These are phyloP conservation scores for Wickerhamomyces sp. DNA, from an alignment of 1,139 yeast genomes.

Conservation along the genomic window DNA sequence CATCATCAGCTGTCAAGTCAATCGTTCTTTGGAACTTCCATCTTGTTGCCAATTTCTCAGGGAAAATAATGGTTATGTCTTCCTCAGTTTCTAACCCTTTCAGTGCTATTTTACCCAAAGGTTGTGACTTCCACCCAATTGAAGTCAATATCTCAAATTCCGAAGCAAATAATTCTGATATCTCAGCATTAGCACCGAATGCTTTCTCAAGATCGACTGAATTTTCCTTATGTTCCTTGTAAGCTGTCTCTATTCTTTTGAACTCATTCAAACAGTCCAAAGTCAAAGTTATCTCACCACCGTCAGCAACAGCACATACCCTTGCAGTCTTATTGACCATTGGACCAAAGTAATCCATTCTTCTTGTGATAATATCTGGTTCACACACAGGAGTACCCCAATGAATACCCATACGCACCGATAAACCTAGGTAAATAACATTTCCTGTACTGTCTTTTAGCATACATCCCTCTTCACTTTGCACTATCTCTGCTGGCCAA, in stretches of 20 bases:
- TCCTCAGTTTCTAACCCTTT: conserved; percentile 97
- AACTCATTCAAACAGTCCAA: conserved; percentile 77
- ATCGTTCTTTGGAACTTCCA: conserved; percentile 28
- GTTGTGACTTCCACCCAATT: conserved; percentile 65
- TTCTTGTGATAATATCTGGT: conserved; percentile 85
- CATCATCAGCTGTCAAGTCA: conserved; percentile 27
- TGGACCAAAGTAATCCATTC: conserved; percentile 99
- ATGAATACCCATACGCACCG: conserved; percentile 97
- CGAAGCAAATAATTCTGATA: conserved; percentile 54
- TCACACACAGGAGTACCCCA: conserved; percentile 99
- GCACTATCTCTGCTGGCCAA: conserved; percentile 94
- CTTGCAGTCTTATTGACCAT: conserved; percentile 96
- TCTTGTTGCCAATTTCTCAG: conserved; percentile 59
- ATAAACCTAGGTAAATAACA: conserved; percentile 75
- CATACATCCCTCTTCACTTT: conserved; percentile 80
- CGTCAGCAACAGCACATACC: conserved; percentile 92
- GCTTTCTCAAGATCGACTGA: conserved; percentile 45
- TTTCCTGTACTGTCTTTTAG: conserved; percentile 64
- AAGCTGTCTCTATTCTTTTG: conserved; percentile 51
- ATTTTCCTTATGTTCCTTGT: conserved; percentile 36
- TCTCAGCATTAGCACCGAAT: conserved; percentile 60
- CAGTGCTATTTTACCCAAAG: conserved; percentile 81
- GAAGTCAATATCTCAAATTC: conserved; percentile 65
- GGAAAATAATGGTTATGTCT: conserved; percentile 73
- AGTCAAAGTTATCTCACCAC: conserved; percentile 93